Percentiles rank a stretch among this genome's conserved stretches.
Conservation (phyloP, 2,329 filamentous ascomycete species). For the Curvularia spicifera region DNA sequence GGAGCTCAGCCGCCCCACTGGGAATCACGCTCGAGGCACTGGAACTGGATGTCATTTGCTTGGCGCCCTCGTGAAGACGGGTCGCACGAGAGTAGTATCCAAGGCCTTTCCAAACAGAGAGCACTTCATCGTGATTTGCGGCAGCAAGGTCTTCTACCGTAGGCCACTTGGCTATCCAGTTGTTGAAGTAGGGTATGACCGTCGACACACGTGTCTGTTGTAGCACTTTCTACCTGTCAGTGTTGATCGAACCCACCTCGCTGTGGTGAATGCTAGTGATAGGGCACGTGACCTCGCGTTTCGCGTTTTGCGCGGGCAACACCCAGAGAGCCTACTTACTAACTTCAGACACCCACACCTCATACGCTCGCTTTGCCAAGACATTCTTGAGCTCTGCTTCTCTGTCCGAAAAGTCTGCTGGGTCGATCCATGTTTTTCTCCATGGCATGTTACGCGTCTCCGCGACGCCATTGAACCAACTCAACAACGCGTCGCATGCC, state of each 20-base stretch:
- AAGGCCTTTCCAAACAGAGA: conserved; percentile 65
- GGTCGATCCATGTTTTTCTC: conserved; percentile 64
- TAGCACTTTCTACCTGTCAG: conserved; percentile 54
- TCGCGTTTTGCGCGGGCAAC: background rate
- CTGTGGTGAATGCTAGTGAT: too few relatives aligned
- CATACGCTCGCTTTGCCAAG: conserved; percentile 64
- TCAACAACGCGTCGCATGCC: conserved; percentile 30
- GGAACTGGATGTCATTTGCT: conserved; percentile 52
- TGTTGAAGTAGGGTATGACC: conserved; percentile 68
- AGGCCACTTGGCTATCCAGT: conserved; percentile 67
- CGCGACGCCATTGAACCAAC: conserved; percentile 43
- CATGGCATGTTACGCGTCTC: conserved; percentile 47
- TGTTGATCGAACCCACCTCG: background rate
- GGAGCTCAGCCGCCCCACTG: conserved; percentile 52
- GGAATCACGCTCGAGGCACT: conserved; percentile 59
- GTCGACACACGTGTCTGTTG: conserved; percentile 69
- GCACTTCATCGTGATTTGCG: conserved; percentile 62
- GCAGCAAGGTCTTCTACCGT: conserved; percentile 63
- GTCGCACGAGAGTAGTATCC: conserved; percentile 71
- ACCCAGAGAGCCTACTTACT: conserved; percentile 45
- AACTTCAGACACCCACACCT: conserved; percentile 71
- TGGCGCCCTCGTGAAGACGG: conserved; percentile 64
- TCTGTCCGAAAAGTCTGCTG: conserved; percentile 33
- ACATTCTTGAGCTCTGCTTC: conserved; percentile 44
- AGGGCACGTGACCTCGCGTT: conserved; percentile 27